Evolutionary conservation across 177 flowering plant genomes (phyloP), one percentile per base, ranked within the genome.

Genomic region (Tripterygium wilfordii): DNA sequence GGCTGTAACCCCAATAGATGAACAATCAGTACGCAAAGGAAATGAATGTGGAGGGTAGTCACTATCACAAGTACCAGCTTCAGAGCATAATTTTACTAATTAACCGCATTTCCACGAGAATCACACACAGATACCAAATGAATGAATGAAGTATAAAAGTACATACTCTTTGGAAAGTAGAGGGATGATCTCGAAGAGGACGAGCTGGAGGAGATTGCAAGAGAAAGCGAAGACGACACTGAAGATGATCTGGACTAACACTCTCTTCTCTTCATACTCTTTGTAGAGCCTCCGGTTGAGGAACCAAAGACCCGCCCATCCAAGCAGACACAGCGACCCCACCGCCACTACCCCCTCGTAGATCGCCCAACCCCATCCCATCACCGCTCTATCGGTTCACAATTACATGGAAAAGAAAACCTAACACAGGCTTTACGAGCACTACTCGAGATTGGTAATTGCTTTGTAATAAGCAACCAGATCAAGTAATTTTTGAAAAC

Each of bases 181-280:
- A 8, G 96, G 97, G 39, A 92, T 75, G 82, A 92, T 92, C 74
- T 92, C 99, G 65, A 92, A 92, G 61, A 89, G 76, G 26, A 92
- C 95, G 24, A 92, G 97, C 77, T 88, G 85, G 54, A 92, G 73
- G 30, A 92, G 92, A 48, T 92, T 88, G 58, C 96, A 86, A 24
- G 99, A 92, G 72, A 92, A 85, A 36, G 99, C 91, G 62, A 92
- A 92, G 45, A 92, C 99, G 57, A 79, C 78, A 55, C 97, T 87
- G 79, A 92, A 92, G 33, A 92, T 83, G 78, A 92, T 83, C 80
- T 89, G 96, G 39, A 89, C 99, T 19, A 89, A 65, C 1, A 70
- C 95, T 23, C 83, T 59, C 72, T 86, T 86, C 79, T 89, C 99
- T 54, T 92, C 97, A 66, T 92, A 92, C 68, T 92, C 99, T 53